Evolutionary conservation across 495 filamentous ascomycete species (phyloP), one percentile per base, ranked within the genome.

Genomic region (Aspergillus cristatus): DNA sequence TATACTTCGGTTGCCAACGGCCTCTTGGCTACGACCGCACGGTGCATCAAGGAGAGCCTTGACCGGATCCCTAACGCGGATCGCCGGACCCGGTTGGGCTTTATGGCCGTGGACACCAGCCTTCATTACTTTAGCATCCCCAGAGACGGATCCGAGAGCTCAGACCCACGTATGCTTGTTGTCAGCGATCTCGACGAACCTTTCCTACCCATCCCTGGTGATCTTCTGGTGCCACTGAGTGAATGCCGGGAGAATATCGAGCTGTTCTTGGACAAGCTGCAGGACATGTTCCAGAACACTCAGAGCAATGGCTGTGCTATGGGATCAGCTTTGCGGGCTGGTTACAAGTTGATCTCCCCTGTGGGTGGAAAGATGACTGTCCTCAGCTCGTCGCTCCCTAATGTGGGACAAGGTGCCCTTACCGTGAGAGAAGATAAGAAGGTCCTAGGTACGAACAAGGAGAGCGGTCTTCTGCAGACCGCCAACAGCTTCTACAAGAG

Each of bases 31-130:
- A 97, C 93, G 8, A 88, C 79, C 37, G 91, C 91, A 26, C 78
- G 91, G 44, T 94, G 86, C 46, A 96, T 98, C 45, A 73, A 91
- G 48, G 91, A 97, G 57, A 96, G 89, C 53, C 70, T 98, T 35
- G 91, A 94, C 59, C 74, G 93, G 54, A 96, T 98, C 69, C 91
- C 91, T 0, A 97, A 98, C 60, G 90, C 90, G 18, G 91, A 98
- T 57, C 74, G 88, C 36, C 73, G 91, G 29, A 98, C 91, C 18
- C 76, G 90, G 22, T 68, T 98, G 31, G 91, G 91, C 33, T 98
- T 98, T 58, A 82, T 98, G 55, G 88, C 88, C 3, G 88, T 97
- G 22, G 91, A 98, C 58, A 89, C 87, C 25, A 89, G 86, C 51
- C 62, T 98, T 41, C 86, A 96, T 60, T 98, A 95, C 65, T 98